These are phyloP conservation scores for Naematelia aurantialba DNA, from an alignment of 768 basidiomycete species.

Conservation along the genomic window DNA sequence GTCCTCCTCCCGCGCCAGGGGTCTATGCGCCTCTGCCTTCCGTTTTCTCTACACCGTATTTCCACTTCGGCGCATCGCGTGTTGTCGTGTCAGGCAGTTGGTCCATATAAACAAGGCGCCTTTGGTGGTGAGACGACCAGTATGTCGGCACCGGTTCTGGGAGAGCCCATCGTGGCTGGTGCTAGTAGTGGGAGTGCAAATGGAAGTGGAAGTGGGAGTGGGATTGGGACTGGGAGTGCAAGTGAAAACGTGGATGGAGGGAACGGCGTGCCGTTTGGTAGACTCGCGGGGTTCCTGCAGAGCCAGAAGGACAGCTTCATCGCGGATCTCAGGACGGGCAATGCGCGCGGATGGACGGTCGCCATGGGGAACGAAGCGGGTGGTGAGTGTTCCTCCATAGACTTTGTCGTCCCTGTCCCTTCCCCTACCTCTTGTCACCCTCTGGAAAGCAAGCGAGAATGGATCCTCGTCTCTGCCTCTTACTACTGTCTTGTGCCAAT, in stretches of 20 bases:
- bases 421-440: background rate
- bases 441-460: no score
- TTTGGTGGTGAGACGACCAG: background rate
- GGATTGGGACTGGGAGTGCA: background rate
- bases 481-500: background rate
- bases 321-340: slow-evolving; percentile 55
- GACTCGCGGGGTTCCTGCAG: slow-evolving; percentile 51
- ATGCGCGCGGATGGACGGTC: slow-evolving; percentile 68
- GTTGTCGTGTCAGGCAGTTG: slow-evolving; percentile 28
- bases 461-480: background rate
- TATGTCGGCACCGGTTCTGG: slow-evolving; percentile 1
- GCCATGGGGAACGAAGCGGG: slow-evolving; percentile 97
- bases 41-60: slow-evolving; percentile 32
- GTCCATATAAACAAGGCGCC: background rate
- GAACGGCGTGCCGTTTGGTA: slow-evolving; percentile 13
- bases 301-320: slow-evolving; percentile 63
- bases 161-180: background rate
- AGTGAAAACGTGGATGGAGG: slow-evolving; percentile 3
- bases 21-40: slow-evolving; percentile 43
- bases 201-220: background rate
- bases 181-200: slow-evolving; percentile 4
- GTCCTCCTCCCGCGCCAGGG: no score
- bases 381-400: slow-evolving; percentile 56
- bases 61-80: slow-evolving; percentile 25
- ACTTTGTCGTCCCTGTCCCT: background rate